Evolutionary conservation across 345 rosid genomes (phyloP), one percentile per base, ranked within the genome.

Genomic region (Anacardium occidentale): DNA sequence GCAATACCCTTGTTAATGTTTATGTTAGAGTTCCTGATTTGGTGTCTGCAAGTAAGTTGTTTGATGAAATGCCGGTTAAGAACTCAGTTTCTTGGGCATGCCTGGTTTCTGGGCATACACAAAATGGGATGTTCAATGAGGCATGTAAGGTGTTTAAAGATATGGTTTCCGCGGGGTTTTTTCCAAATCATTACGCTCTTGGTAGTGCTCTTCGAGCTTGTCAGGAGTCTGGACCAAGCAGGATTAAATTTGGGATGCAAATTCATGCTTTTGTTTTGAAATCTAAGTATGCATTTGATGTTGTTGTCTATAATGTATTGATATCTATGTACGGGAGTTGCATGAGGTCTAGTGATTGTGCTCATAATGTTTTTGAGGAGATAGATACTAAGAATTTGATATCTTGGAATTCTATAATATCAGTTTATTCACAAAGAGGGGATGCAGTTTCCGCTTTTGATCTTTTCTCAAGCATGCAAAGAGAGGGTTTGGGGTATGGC

Each of bases 1-100:
- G 90, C 74, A 94, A 94, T 74, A 80, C 91, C 58, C 90, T 89
- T 63, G 81, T 94, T 47, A 90, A 89, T 75, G 70, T 77, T 0
- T 86, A 86, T 50, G 76, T 76, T 0, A 78, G 81, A 75, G 75
- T 64, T n/a, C 85, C 85, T 52, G 89, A 87, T 67, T 71, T 81
- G 14, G 69, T 58, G 1, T 86, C 84, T 9, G 94, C 93, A 18
- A 81, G 82, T 50, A 85, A 83, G 70, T 10, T 94, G 87, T 89
- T 94, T 17, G 91, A 77, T 71, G 93, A 89, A 87, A 88, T 94
- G 97, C 78, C 85, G n/a, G 79, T 64, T 2, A 90, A 83, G 69
- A 94, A 89, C 78, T 75, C 77, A 9, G 93, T 91, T 69, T 79
- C 96, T 0, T 90, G 98, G 98, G 89, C 94, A 22, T 86, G 93